Conservation (phyloP, 1,284 basidiomycete genomes). For the Trichosporon ovoides region DNA sequence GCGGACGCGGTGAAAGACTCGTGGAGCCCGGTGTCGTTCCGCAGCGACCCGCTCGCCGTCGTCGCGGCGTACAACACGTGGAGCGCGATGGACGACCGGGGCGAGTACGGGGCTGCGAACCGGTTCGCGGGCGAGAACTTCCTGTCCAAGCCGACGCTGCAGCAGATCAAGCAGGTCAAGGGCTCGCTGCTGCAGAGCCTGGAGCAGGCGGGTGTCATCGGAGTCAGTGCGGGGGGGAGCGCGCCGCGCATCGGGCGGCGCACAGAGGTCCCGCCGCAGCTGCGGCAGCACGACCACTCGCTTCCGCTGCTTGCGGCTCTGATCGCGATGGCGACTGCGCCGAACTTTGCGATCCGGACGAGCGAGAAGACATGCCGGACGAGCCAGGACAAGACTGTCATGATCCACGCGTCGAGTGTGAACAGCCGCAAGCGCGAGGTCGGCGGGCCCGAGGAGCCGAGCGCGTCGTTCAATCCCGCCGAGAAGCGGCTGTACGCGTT, state of each 20-base stretch:
- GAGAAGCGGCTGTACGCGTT: constrained; percentile 82
- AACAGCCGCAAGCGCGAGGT: constrained; percentile 67
- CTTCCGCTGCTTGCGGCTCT: constrained; percentile 77
- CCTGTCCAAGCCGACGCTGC: constrained; percentile 73
- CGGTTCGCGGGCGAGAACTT: constrained; percentile 83
- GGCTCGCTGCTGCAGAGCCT: constrained; percentile 72
- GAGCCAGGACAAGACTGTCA: constrained; percentile 63
- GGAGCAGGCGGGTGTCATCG: constrained; percentile 73
- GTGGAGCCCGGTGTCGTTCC: constrained; percentile 68
- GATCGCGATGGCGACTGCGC: constrained; percentile 79
- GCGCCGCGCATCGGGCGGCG: constrained; percentile 28
- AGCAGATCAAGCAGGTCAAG: constrained; percentile 80
- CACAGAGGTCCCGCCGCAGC: constrained; percentile 56
- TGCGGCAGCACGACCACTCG: constrained; percentile 71
- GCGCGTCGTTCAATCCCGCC: constrained; percentile 47
- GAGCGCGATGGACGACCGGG: constrained; percentile 64
- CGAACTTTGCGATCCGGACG: constrained; percentile 87
- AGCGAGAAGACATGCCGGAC: constrained; percentile 71
- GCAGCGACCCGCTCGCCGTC: constrained; percentile 78
- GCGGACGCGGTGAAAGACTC: constrained; percentile 66
- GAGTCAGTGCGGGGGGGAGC: constrained; percentile 63
- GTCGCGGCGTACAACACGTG: constrained; percentile 78
- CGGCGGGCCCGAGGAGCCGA: constrained; percentile 50
- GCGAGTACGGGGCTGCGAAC: constrained; percentile 62
- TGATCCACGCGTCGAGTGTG: constrained; percentile 79